A percentile compares a stretch with the other conserved stretches of the same genome.
These are phyloP conservation scores for Flaveria ramosissima DNA, from an alignment of 129 eudicot genomes.

Conservation along the genomic window DNA sequence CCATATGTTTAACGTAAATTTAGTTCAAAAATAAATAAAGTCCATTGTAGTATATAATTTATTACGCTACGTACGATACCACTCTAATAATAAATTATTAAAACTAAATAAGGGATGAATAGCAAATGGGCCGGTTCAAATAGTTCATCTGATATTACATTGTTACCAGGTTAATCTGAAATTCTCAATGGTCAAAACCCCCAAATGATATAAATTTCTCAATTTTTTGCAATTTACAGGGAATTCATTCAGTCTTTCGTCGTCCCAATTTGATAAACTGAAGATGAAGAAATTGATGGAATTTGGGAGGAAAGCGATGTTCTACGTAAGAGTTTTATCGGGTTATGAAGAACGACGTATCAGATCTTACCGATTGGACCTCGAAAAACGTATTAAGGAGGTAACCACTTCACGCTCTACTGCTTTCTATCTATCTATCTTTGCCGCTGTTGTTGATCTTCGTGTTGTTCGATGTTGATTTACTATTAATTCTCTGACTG, in stretches of 20 bases:
- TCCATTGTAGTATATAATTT: no score
- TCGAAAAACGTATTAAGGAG: constrained; percentile 60
- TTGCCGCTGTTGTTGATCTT: constrained; percentile 1
- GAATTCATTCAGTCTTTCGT: neutral
- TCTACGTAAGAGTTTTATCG: constrained; percentile 84
- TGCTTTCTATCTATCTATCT: neutral
- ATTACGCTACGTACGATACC: no score
- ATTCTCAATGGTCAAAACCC: neutral
- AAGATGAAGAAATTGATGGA: constrained; percentile 65
- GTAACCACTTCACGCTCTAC: neutral
- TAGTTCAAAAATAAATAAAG: no score
- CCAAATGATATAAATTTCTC: neutral
- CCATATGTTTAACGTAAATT: no score
- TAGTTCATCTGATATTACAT: neutral
- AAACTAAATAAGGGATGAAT: neutral
- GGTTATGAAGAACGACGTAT: constrained; percentile 96
- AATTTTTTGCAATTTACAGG: neutral
- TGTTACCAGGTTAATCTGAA: neutral
- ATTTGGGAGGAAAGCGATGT: constrained; percentile 81
- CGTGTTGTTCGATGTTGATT: neutral
- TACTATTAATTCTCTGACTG: neutral
- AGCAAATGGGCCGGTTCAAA: neutral
- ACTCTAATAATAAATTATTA: no score
- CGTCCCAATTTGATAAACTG: neutral
- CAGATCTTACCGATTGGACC: constrained; percentile 63